A percentile compares a stretch with the other conserved stretches of the same genome.
Conservation (phyloP, 2,329 filamentous ascomycete species). For the Nigrospora osmanthi region DNA sequence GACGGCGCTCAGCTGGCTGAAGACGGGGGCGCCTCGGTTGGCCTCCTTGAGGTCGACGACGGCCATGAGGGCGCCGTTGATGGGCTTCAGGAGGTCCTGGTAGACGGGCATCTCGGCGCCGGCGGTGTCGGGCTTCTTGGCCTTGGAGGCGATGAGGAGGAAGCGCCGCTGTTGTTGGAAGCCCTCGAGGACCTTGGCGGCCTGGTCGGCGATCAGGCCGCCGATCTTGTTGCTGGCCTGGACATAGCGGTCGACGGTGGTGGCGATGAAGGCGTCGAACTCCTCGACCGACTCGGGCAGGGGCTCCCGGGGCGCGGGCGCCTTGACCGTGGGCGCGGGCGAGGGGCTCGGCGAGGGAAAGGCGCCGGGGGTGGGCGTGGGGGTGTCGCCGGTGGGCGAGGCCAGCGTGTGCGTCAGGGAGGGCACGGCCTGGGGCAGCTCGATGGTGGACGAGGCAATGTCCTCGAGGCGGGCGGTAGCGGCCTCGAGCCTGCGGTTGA, state of each 20-base stretch:
- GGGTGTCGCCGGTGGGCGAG: constrained; percentile 24
- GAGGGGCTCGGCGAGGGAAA: constrained; percentile 13
- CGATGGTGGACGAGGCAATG: constrained; percentile 72
- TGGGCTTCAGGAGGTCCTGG: constrained; percentile 75
- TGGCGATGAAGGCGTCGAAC: constrained; percentile 72
- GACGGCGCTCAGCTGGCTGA: constrained; percentile 79
- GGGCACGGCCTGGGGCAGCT: constrained; percentile 45
- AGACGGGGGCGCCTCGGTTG: constrained; percentile 67
- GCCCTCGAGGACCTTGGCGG: constrained; percentile 47
- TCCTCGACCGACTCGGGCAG: constrained; percentile 76
- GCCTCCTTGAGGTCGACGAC: constrained; percentile 76
- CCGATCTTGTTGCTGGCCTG: constrained; percentile 72
- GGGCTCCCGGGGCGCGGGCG: constrained; percentile 39
- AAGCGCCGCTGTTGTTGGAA: constrained; percentile 85
- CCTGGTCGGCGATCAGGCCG: constrained; percentile 70
- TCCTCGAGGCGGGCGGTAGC: constrained; percentile 94
- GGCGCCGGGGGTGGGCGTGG: constrained; percentile 31
- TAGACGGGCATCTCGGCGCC: constrained; percentile 54
- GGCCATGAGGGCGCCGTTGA: constrained; percentile 73
- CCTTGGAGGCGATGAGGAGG: constrained; percentile 78
- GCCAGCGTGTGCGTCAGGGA: constrained; percentile 32
- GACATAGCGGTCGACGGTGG: constrained; percentile 70
- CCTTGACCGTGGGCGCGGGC: constrained; percentile 25
- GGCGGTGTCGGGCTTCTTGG: constrained; percentile 77
- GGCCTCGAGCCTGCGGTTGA: constrained; percentile 74